Conservation (phyloP, 2,329 filamentous ascomycete genomes). For the Metarhizium sp. region DNA sequence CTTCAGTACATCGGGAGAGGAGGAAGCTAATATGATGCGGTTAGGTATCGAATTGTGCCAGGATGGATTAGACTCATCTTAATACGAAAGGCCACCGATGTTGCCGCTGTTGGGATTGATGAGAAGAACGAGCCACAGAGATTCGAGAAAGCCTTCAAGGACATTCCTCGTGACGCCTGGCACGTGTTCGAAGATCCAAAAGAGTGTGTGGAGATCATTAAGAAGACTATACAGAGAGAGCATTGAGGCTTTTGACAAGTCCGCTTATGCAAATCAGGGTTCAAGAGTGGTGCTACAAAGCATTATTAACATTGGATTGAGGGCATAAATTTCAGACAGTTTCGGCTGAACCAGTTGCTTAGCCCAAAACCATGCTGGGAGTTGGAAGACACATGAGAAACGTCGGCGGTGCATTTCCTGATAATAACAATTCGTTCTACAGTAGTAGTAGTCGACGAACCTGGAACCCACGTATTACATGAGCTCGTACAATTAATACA, state of each 20-base stretch:
- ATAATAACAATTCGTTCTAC: no score
- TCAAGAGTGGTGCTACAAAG: neutral
- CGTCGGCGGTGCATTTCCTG: no score
- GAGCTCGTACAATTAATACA: no score
- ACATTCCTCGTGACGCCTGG: slow-evolving; percentile 63
- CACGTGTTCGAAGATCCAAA: slow-evolving; percentile 70
- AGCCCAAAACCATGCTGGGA: no score
- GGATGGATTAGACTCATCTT: slow-evolving; percentile 77
- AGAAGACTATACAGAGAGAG: slow-evolving; percentile 9
- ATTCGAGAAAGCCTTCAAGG: slow-evolving; percentile 76
- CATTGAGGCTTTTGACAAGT: neutral
- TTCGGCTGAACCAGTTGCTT: no score
- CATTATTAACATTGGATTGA: no score
- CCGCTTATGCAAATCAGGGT: neutral
- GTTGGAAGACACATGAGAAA: no score
- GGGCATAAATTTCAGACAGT: no score
- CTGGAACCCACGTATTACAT: no score
- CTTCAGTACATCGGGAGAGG: neutral
- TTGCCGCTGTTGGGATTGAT: slow-evolving; percentile 59
- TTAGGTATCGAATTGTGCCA: slow-evolving; percentile 51
- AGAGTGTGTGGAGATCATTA: slow-evolving; percentile 42
- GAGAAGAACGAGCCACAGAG: slow-evolving; percentile 64
- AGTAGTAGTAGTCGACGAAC: no score
- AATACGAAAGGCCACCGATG: slow-evolving; percentile 73
- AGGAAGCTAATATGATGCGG: slow-evolving; percentile 8